phyloP scores from a whole-genome alignment of 1,284 basidiomycete genomes.

The Waitea zeae region DNA sequence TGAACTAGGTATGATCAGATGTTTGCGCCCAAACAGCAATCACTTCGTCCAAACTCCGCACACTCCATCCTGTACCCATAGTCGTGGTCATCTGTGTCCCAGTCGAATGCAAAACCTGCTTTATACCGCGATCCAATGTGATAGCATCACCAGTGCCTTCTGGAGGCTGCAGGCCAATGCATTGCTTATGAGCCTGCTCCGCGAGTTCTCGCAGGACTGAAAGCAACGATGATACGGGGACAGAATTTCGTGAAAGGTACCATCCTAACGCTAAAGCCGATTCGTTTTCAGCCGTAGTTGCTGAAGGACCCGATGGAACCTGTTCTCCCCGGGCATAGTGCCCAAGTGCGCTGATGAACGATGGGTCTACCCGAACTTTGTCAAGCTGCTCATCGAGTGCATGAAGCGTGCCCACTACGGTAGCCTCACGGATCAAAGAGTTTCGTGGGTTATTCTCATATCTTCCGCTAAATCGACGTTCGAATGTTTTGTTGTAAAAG shows the following conservation, averaged over 20 bases:
- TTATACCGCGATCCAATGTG: conserved; percentile 40
- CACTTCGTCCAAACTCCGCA: conserved; percentile 43
- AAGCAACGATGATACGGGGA: conserved; percentile 48
- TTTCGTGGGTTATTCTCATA: conserved; percentile 43
- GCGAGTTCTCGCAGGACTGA: conserved; percentile 39
- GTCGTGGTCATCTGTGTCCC: conserved; percentile 50
- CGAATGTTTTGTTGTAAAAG: conserved; percentile 58
- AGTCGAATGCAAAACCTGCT: conserved; percentile 45
- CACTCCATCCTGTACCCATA: conserved; percentile 50
- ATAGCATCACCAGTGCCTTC: conserved; percentile 29
- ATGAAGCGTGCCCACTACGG: conserved; percentile 43
- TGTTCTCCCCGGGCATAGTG: conserved; percentile 27
- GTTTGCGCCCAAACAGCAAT: conserved; percentile 38
- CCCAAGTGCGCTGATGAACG: conserved; percentile 27
- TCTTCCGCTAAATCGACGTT: conserved; percentile 49
- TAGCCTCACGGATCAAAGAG: conserved; percentile 49
- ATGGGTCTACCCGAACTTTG: conserved; percentile 19
- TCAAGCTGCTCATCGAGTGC: conserved; percentile 40
- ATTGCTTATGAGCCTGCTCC: conserved; percentile 36
- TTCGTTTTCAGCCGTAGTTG: conserved; percentile 3
- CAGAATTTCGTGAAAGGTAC: conserved; percentile 51
- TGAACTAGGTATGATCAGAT: too few species aligned
- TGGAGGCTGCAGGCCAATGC: conserved; percentile 25
- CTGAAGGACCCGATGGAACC: conserved; percentile 4
- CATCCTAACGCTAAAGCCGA: conserved; percentile 24